Conservation (phyloP, 2,329 filamentous ascomycete genomes). For the Xylaria sp. region DNA sequence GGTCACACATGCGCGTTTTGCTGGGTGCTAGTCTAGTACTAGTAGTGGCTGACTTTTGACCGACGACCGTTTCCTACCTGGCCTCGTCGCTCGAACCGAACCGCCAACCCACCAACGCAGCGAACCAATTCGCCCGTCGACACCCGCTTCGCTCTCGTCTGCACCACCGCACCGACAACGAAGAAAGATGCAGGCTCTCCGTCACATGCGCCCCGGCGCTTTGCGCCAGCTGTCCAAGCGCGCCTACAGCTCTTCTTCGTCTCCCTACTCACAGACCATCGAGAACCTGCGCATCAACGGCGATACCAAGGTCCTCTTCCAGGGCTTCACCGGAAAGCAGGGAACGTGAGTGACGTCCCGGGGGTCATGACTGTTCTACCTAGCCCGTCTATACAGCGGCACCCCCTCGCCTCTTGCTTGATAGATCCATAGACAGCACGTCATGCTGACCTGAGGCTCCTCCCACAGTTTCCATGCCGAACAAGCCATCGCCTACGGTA, state of each 20-base stretch:
- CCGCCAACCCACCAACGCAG: not conserved
- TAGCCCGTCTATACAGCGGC: not conserved
- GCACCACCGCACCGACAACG: not conserved
- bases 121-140: conserved; percentile 23
- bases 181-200: conserved; percentile 81
- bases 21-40: not conserved
- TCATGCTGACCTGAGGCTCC: conserved; percentile 48
- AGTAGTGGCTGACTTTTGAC: conserved; percentile 4
- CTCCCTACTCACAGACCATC: conserved; percentile 77
- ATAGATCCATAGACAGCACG: conserved; percentile 8
- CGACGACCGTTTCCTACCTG: conserved; percentile 3
- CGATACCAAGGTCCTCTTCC: conserved; percentile 94
- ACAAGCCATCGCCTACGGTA: conserved; percentile 99
- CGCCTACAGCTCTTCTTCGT: conserved; percentile 73
- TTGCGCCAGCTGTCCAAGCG: conserved; percentile 74
- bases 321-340: conserved; percentile 98
- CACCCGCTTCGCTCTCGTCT: conserved; percentile 3
- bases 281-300: conserved; percentile 91
- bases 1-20: conserved; percentile 10
- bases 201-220: conserved; percentile 74
- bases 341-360: conserved; percentile 75
- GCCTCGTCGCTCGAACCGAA: conserved; percentile 18
- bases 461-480: conserved; percentile 87
- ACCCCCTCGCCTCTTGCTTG: not conserved
- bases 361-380: not conserved